Evolutionary conservation across 768 basidiomycete species (phyloP).

Genomic region (Boletus sensibilis): DNA sequence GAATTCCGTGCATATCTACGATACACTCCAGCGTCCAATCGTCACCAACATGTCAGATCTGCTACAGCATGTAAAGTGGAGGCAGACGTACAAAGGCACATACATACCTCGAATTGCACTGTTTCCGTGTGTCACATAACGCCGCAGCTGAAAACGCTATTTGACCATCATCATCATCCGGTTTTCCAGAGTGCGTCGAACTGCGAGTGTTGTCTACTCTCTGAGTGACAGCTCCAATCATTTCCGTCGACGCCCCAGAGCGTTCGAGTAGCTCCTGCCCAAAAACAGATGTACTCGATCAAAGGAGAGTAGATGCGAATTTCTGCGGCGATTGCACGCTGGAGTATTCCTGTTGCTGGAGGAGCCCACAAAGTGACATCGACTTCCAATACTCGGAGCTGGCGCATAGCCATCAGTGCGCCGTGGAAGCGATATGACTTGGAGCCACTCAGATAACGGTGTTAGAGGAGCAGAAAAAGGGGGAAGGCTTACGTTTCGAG

Average conservation of each 20-base stretch:
- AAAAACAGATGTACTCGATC: conserved; percentile 36
- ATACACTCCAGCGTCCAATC: conserved; percentile 22
- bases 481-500: conserved; percentile 34
- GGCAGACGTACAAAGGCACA: conserved; percentile 25
- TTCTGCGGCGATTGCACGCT: conserved; percentile 40
- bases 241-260: conserved; percentile 36
- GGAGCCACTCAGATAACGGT: conserved; percentile 22
- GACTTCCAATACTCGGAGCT: conserved; percentile 38
- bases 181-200: conserved; percentile 32
- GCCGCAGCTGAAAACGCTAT: conserved; percentile 15
- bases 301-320: conserved; percentile 38
- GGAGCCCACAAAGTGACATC: conserved; percentile 38
- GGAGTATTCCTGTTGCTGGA: conserved; percentile 27
- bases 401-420: conserved; percentile 33
- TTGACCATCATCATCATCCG: conserved; percentile 17
- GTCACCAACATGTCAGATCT: conserved; percentile 22
- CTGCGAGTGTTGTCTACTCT: conserved; percentile 27
- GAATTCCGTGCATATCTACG: conserved; percentile 26
- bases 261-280: conserved; percentile 29
- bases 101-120: conserved; percentile 23
- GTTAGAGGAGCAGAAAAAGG: conserved; percentile 5
- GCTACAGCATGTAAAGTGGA: conserved; percentile 19
- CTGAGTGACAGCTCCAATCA: conserved; percentile 33
- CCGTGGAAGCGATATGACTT: conserved; percentile 37
- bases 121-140: conserved; percentile 28